Conservation (phyloP, 1,284 basidiomycete species). For the Exobasidium rhododendri region DNA sequence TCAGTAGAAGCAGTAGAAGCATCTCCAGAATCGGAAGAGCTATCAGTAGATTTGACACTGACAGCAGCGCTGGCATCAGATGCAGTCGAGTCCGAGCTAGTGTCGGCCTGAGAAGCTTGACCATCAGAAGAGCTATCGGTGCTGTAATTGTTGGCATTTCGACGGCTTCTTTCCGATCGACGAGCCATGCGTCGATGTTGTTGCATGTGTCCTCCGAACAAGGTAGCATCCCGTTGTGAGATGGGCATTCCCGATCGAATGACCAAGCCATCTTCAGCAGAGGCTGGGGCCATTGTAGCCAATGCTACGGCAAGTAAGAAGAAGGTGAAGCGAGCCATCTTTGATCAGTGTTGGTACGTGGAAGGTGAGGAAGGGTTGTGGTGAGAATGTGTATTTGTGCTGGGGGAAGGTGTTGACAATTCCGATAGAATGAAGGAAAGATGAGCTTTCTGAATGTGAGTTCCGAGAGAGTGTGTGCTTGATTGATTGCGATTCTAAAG, state of each 20-base stretch:
- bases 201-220: slow-evolving; percentile 2
- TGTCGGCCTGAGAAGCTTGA: no score
- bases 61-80: no score
- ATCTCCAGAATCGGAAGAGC: no score
- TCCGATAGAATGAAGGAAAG: background rate
- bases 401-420: background rate
- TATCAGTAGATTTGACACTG: no score
- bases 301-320: slow-evolving; percentile 3
- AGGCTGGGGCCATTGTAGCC: background rate
- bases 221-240: background rate
- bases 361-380: background rate
- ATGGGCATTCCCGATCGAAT: background rate
- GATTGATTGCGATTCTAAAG: no score
- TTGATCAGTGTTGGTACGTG: background rate
- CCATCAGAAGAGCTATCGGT: background rate
- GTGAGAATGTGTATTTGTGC: background rate
- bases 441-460: no score
- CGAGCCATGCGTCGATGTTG: slow-evolving; percentile 9
- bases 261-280: background rate
- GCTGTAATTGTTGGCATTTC: slow-evolving; percentile 1
- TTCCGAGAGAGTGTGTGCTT: no score
- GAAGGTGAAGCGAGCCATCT: background rate
- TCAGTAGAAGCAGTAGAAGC: no score
- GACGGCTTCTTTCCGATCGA: slow-evolving; percentile 10
- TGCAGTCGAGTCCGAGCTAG: no score